Conservation (phyloP, 768 basidiomycete species). For the Leccinum subgranulosum region DNA sequence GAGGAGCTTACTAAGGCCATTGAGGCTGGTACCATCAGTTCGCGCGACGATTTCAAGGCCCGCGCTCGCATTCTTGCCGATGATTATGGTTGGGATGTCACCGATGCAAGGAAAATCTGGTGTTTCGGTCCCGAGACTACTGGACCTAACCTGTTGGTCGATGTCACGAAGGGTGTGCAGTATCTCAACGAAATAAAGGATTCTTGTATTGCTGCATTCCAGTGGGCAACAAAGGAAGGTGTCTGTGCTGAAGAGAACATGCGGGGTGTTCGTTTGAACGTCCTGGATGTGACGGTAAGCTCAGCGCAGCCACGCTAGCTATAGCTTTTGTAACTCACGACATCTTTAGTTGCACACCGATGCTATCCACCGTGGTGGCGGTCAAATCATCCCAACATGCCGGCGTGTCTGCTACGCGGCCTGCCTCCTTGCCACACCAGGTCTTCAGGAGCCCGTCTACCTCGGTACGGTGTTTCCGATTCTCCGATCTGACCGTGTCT, state of each 20-base stretch:
- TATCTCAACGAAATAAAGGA: conserved; percentile 99
- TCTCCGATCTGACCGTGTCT: neutral
- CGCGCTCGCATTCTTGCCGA: conserved; percentile 96
- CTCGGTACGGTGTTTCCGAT: conserved; percentile 50
- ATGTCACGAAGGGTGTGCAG: conserved; percentile 98
- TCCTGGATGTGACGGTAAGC: conserved; percentile 90
- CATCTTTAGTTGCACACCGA: conserved; percentile 82
- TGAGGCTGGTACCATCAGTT: conserved; percentile 76
- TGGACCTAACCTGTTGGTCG: conserved; percentile 94
- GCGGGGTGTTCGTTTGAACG: conserved; percentile 96
- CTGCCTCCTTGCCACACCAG: conserved; percentile 85
- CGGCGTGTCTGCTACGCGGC: conserved; percentile 97
- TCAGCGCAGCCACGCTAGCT: neutral
- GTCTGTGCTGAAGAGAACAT: conserved; percentile 96
- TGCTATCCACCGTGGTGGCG: conserved; percentile 99
- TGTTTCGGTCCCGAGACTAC: conserved; percentile 99
- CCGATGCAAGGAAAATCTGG: conserved; percentile 99
- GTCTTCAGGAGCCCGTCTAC: conserved; percentile 95
- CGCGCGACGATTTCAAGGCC: conserved; percentile 97
- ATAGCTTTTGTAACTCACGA: neutral
- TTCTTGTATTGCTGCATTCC: conserved; percentile 98
- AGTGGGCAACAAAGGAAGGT: conserved; percentile 99
- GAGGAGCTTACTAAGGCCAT: conserved; percentile 95
- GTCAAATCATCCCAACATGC: conserved; percentile 96
- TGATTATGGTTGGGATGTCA: conserved; percentile 97